Base-by-base conservation (phyloP, 2,329 filamentous ascomycete genomes). In the Exophiala xenobiotica region DNA sequence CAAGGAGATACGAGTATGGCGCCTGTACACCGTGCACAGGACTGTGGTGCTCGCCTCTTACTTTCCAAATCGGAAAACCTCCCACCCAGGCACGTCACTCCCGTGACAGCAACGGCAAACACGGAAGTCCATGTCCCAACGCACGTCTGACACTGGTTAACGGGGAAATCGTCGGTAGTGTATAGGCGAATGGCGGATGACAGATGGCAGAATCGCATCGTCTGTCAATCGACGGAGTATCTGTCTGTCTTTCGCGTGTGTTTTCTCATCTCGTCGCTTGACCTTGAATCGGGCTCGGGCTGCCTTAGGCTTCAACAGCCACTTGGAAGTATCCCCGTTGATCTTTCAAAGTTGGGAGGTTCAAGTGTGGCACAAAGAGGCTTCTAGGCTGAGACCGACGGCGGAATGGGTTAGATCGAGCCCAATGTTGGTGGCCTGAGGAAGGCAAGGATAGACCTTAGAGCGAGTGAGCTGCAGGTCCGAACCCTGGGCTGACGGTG, bases 361-460 rank as follows among this genome's bases (percentile, higher is more conserved):
- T 9, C 9, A n/a, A 39, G 19, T 51, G 52, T 58, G 52, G 41
- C 49, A 58, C 52, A 58, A n/a, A 49, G 44, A 42, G 37, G 50
- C 47, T 22, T 22, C 37, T 41, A 44, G 47, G 50, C 54, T 54
- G 54, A 54, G 45, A 57, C 50, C 38, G 18, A 19, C 24, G 47
- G 20, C 47, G 29, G 24, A 53, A 53, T 6, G 11, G 44, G 54
- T 49, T 53, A 53, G 50, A 37, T 37, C 40, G 37, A 45, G 20
- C 19, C 23, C n/a, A 38, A 20, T 23, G 19, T 31, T 31, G 40
- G 24, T 46, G 50, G 51, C 47, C 50, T 46, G 54, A 50, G 45
- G 27, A 51, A 26, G 46, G 40, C 39, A 40, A 45, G 44, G 50
- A 51, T 23, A 22, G 26, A 26, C 14, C 49, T 24, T 46, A 16